Conservation (phyloP, 441 rosid genomes). For the Populus hybrid region DNA sequence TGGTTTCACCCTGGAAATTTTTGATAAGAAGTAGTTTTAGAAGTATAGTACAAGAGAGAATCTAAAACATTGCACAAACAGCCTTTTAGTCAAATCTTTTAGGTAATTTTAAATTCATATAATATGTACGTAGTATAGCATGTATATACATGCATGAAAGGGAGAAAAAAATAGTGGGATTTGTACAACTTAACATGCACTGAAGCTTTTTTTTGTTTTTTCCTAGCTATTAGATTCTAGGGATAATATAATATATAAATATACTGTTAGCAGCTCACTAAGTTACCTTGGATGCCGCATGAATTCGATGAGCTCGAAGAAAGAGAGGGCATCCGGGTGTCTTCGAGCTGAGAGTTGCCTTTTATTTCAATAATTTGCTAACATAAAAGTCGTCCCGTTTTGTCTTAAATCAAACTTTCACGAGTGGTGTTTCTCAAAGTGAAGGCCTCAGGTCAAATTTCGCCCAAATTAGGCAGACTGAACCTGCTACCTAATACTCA, state of each 20-base stretch:
- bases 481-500: no score
- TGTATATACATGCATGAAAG: neutral
- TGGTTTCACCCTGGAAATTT: neutral
- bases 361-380: conserved; percentile 23
- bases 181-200: neutral
- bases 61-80: neutral
- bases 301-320: conserved; percentile 12
- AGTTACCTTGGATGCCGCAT: conserved; percentile 19
- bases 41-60: neutral
- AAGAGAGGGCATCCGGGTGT: conserved; percentile 17
- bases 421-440: no score
- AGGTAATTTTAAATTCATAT: neutral
- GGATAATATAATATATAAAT: neutral
- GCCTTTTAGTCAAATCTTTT: neutral
- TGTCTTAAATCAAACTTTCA: neutral
- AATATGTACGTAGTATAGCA: no score
- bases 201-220: neutral
- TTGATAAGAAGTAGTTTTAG: no score
- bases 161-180: neutral
- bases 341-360: conserved; percentile 3
- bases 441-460: no score
- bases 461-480: no score
- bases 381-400: conserved; percentile 7
- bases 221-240: neutral
- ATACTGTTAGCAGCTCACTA: conserved; percentile 7